phyloP scores from a whole-genome alignment of 495 filamentous ascomycete genomes.

The Penicillium macrosclerotiorum region DNA sequence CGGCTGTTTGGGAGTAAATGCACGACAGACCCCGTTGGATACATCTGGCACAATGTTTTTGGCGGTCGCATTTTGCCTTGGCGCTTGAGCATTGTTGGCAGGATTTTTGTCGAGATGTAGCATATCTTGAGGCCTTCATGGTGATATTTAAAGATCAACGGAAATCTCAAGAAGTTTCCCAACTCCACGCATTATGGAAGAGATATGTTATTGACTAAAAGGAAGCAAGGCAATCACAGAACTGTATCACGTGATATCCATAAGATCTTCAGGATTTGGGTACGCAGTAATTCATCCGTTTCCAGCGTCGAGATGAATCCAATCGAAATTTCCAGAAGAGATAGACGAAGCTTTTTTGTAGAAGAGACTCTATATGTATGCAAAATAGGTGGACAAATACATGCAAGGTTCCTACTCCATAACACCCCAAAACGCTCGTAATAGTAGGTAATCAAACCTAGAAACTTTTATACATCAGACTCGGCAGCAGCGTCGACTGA shows the following conservation, averaged over 20 bases:
- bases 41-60: slow-evolving; percentile 33
- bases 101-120: slow-evolving; percentile 42
- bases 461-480: slow-evolving; percentile 27
- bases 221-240: too few species aligned
- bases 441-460: slow-evolving; percentile 2
- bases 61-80: slow-evolving; percentile 44
- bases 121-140: slow-evolving; percentile 38
- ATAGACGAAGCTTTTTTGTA: too few species aligned
- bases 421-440: slow-evolving; percentile 8
- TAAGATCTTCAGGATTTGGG: too few species aligned
- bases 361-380: slow-evolving; percentile 7
- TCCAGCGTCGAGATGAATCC: too few species aligned
- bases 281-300: too few species aligned
- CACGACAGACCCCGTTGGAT: slow-evolving; percentile 18
- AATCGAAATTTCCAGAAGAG: too few species aligned
- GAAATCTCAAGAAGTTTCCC: background rate
- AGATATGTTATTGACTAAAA: too few species aligned
- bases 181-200: background rate
- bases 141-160: background rate
- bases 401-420: slow-evolving; percentile 9
- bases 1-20: slow-evolving; percentile 8
- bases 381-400: slow-evolving; percentile 11
- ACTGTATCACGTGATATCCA: too few species aligned
- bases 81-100: slow-evolving; percentile 40
- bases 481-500: slow-evolving; percentile 16